These are phyloP conservation scores for Hanseniaspora taiwanica DNA, from an alignment of 805 yeast genomes.

Conservation along the genomic window DNA sequence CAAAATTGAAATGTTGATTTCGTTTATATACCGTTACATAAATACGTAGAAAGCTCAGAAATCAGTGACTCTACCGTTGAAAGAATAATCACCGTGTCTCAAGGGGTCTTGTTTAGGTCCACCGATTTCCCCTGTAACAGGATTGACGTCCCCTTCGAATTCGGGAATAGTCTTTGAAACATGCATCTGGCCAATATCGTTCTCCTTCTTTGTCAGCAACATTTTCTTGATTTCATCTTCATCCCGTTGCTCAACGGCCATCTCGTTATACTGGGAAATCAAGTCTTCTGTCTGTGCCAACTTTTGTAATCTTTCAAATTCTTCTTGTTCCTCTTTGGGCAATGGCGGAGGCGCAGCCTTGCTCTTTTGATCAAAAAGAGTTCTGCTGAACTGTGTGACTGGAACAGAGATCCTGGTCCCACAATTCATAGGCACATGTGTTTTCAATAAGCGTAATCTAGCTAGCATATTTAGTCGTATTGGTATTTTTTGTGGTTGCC, in stretches of 20 bases:
- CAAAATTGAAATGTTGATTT: conserved; percentile 2
- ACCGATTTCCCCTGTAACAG: conserved; percentile 87
- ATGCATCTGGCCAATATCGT: not conserved
- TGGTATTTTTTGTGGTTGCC: too few relatives aligned
- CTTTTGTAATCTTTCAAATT: conserved; percentile 75
- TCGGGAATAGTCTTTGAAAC: conserved; percentile 73
- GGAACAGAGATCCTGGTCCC: not conserved
- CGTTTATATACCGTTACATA: not conserved
- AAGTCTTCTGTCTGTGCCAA: conserved; percentile 70
- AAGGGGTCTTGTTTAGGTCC: conserved; percentile 98
- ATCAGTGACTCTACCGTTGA: conserved; percentile 93
- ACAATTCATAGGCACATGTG: not conserved
- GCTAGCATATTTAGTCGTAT: too few relatives aligned
- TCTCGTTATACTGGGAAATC: conserved; percentile 57
- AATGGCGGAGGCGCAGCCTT: not conserved
- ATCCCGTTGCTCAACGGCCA: conserved; percentile 14
- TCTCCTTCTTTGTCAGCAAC: not conserved
- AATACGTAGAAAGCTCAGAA: conserved; percentile 32
- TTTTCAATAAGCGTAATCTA: not conserved
- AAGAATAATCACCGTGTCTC: conserved; percentile 84
- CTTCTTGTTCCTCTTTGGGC: conserved; percentile 37
- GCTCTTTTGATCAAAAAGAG: not conserved
- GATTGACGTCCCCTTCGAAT: conserved; percentile 89
- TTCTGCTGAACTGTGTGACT: not conserved
- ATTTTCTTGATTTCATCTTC: conserved; percentile 10